Percentiles rank a stretch among this genome's conserved stretches.
Conservation (phyloP, 371 early-diverging fungal genomes). For the Fennellomyces sp. region DNA sequence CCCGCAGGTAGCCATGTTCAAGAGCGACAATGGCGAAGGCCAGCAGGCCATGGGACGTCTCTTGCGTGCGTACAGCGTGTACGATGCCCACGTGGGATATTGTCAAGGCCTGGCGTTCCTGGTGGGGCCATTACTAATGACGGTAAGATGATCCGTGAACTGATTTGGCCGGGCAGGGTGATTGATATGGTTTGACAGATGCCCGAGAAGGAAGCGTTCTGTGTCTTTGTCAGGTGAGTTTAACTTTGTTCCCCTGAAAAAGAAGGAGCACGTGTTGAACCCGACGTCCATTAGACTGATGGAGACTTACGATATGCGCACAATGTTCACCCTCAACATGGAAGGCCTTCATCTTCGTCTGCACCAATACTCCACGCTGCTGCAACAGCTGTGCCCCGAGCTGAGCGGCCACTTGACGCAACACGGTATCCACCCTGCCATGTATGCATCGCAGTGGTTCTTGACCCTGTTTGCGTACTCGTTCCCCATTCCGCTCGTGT, state of each 20-base stretch:
- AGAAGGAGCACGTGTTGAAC: slow-evolving; percentile 19
- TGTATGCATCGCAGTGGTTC: slow-evolving; percentile 96
- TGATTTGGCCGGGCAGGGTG: too few species aligned
- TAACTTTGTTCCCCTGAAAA: slow-evolving; percentile 14
- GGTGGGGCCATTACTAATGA: slow-evolving; percentile 88
- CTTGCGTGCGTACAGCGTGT: slow-evolving; percentile 88
- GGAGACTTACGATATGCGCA: slow-evolving; percentile 84
- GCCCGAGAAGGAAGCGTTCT: slow-evolving; percentile 93
- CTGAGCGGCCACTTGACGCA: slow-evolving; percentile 73
- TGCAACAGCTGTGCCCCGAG: slow-evolving; percentile 80
- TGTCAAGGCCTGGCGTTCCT: slow-evolving; percentile 96
- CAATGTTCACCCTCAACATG: slow-evolving; percentile 88
- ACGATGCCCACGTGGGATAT: slow-evolving; percentile 93
- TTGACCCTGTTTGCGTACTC: slow-evolving; percentile 94
- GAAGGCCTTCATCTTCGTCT: slow-evolving; percentile 83
- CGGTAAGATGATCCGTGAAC: too few species aligned
- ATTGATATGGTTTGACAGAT: slow-evolving; percentile 56
- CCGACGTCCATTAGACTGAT: slow-evolving; percentile 66
- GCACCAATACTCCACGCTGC: slow-evolving; percentile 85
- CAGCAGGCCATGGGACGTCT: slow-evolving; percentile 85
- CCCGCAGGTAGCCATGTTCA: slow-evolving; percentile 85
- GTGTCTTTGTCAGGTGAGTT: slow-evolving; percentile 74
- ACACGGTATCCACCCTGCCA: slow-evolving; percentile 80
- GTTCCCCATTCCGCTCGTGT: slow-evolving; percentile 86
- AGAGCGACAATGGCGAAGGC: slow-evolving; percentile 80